Conservation (phyloP, 345 rosid genomes). For the Acer saccharum region DNA sequence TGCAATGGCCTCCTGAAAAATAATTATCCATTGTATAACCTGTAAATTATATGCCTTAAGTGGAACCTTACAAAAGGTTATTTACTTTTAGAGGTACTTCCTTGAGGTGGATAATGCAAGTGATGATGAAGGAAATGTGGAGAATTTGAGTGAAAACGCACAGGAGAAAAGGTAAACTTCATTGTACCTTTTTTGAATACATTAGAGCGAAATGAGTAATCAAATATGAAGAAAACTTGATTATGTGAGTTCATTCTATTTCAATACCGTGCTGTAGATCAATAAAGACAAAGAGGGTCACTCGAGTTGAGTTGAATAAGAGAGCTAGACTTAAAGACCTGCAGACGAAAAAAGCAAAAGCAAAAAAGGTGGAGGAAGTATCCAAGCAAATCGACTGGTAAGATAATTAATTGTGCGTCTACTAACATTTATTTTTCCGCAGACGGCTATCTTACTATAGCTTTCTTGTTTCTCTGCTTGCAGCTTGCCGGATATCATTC, state of each 20-base stretch:
- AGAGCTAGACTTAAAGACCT: constrained; percentile 65
- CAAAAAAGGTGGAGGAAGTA: constrained; percentile 29
- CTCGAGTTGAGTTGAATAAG: constrained; percentile 76
- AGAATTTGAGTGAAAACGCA: constrained; percentile 30
- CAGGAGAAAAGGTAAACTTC: constrained; percentile 40
- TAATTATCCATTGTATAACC: too few species aligned
- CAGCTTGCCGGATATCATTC: constrained; percentile 70
- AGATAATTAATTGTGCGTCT: neutral
- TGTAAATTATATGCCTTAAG: too few species aligned
- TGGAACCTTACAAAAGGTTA: constrained; percentile 10
- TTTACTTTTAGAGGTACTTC: constrained; percentile 59
- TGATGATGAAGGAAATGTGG: constrained; percentile 51
- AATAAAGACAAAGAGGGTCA: constrained; percentile 55
- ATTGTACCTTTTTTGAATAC: neutral
- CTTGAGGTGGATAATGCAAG: constrained; percentile 65
- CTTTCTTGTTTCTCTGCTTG: constrained; percentile 13
- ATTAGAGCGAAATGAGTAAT: neutral
- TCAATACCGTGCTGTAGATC: constrained; percentile 41
- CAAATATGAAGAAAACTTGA: neutral
- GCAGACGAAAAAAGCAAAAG: neutral
- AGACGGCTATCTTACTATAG: constrained; percentile 14
- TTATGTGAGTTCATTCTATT: constrained; percentile 3
- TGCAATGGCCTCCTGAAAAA: too few species aligned
- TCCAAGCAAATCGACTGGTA: constrained; percentile 80
- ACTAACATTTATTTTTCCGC: neutral